phyloP scores from a whole-genome alignment of 345 rosid species.

The Salix viminalis region DNA sequence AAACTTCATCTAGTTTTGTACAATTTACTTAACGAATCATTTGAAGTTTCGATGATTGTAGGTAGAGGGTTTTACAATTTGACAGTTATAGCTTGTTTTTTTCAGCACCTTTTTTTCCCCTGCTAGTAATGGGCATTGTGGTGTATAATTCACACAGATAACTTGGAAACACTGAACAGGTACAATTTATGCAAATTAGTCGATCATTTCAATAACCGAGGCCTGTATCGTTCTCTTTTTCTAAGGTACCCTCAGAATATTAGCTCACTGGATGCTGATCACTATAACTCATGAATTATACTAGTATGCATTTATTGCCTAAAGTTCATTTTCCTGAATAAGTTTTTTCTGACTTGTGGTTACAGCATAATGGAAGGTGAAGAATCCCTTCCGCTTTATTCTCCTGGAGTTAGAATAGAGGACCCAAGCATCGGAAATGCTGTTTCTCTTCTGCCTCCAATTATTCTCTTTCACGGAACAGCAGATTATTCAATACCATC shows the following conservation, averaged over 20 bases:
- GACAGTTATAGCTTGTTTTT: neutral
- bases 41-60: neutral
- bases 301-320: neutral
- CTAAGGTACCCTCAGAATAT: conserved; percentile 9
- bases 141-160: neutral
- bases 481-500: conserved; percentile 28
- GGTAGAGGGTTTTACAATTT: neutral
- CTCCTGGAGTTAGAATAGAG: conserved; percentile 28
- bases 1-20: neutral
- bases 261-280: neutral
- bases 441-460: conserved; percentile 26
- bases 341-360: neutral
- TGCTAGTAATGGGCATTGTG: neutral
- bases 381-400: conserved; percentile 20
- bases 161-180: conserved; percentile 20
- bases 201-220: conserved; percentile 29
- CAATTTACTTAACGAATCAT: too few relatives aligned
- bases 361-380: conserved; percentile 35
- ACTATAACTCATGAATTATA: neutral
- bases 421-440: conserved; percentile 19
- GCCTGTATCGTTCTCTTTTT: conserved; percentile 32
- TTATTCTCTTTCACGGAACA: conserved; percentile 29
- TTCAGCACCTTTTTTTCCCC: neutral
- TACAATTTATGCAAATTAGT: conserved; percentile 26
- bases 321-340: neutral